Base-by-base conservation (phyloP, 495 filamentous ascomycete species). In the Podospora bellae-mahoneyi region DNA sequence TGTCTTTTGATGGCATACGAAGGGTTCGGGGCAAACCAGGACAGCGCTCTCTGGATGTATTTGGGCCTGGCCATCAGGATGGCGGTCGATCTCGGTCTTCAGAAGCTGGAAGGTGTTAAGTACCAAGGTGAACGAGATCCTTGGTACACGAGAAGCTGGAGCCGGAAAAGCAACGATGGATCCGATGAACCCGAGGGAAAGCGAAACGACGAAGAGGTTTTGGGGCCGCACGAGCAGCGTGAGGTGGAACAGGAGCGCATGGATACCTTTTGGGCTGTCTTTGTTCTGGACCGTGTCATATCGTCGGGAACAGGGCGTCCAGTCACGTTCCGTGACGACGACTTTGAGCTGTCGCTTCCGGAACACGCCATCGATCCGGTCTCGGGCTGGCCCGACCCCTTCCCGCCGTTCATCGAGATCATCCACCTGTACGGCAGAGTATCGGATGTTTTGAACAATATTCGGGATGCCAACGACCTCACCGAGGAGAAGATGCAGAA, bases 41-140 rank as follows among this genome's bases (percentile, higher is more conserved):
- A 94, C 73, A 94, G 92, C 76, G 91, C 91, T 2, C 79, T 96
- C 19, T 96, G 92, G 92, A 94, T 94, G 91, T 94, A 93, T 70
- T 79, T 94, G 18, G 92, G 92, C 0, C 88, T 92, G 66, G 88
- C 91, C 0, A 94, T 96, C 70, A 85, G 92, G 28, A 93, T 96
- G 91, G 91, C 90, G 0, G 86, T 93, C 65, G 92, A 96, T 74
- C 82, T 96, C 4, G 92, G 92, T 3, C 82, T 96, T 71, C 90
- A 92, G 68, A 94, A 92, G 61, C 77, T 88, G 32, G 90, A 91
- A 68, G 92, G 92, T 0, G 83, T 91, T 65, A 89, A 87, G 72
- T 88, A 90, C 69, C 87, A 88, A 68, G 90, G 90, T 4, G 83
- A 81, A 60, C 79, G 79, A 66, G 82, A 85, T 56, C 78, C 78